Percentiles rank a stretch among this genome's conserved stretches.
These are phyloP conservation scores for Dunaliella primolecta DNA, from an alignment of 139 green algal genomes.

Conservation along the genomic window DNA sequence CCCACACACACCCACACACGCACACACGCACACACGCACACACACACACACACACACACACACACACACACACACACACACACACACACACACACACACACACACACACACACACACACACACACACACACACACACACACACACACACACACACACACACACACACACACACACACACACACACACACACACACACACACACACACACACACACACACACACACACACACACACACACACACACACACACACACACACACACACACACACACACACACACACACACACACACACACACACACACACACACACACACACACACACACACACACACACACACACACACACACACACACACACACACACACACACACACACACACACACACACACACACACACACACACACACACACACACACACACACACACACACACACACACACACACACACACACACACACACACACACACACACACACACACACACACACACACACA, in stretches of 20 bases:
- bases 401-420: no score
- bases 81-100: neutral
- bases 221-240: no score
- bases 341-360: no score
- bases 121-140: neutral
- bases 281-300: no score
- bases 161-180: no score
- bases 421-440: neutral
- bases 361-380: neutral
- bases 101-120: no score
- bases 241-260: neutral
- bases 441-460: neutral
- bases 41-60: no score
- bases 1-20: neutral
- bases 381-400: neutral
- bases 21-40: neutral
- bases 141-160: neutral
- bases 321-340: neutral
- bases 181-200: neutral
- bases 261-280: neutral
- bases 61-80: neutral
- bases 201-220: neutral
- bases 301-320: neutral
- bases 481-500: neutral
- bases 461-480: no score